Conservation (phyloP, 2,329 filamentous ascomycete genomes). For the Paramyrothecium roridum region DNA sequence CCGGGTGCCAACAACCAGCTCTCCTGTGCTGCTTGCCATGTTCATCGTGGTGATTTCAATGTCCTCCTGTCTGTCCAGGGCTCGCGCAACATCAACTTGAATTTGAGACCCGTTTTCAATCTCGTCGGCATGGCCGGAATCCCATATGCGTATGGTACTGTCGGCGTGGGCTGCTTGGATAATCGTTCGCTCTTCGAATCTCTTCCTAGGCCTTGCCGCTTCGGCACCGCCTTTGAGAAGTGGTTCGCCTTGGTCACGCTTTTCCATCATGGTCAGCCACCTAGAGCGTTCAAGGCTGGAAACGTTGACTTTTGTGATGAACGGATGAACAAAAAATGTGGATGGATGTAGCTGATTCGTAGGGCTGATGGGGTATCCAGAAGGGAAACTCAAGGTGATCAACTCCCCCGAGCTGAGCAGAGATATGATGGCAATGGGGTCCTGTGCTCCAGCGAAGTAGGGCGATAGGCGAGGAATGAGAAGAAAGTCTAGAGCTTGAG, state of each 20-base stretch:
- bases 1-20: conserved; percentile 77
- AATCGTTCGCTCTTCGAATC: conserved; percentile 80
- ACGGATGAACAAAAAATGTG: conserved; percentile 85
- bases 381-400: conserved; percentile 87
- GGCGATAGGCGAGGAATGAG: conserved; percentile 79
- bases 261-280: conserved; percentile 92
- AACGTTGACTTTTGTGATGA: conserved; percentile 71
- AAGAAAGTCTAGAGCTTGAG: conserved; percentile 76
- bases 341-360: conserved; percentile 91
- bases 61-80: conserved; percentile 74
- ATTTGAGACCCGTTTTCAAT: conserved; percentile 81
- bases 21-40: conserved; percentile 75
- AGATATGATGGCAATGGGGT: conserved; percentile 81
- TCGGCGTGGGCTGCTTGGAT: conserved; percentile 87
- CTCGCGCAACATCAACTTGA: conserved; percentile 82
- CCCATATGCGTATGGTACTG: conserved; percentile 89
- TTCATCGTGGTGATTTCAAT: conserved; percentile 77
- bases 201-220: conserved; percentile 64
- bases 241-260: conserved; percentile 71
- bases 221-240: conserved; percentile 78
- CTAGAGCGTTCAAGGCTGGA: conserved; percentile 71
- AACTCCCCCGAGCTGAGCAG: conserved; percentile 84
- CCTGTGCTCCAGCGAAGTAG: conserved; percentile 82
- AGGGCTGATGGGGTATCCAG: conserved; percentile 83
- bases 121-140: conserved; percentile 86